phyloP scores from a whole-genome alignment of 371 early-diverging fungal genomes.

The Rhizopus stolonifer region DNA sequence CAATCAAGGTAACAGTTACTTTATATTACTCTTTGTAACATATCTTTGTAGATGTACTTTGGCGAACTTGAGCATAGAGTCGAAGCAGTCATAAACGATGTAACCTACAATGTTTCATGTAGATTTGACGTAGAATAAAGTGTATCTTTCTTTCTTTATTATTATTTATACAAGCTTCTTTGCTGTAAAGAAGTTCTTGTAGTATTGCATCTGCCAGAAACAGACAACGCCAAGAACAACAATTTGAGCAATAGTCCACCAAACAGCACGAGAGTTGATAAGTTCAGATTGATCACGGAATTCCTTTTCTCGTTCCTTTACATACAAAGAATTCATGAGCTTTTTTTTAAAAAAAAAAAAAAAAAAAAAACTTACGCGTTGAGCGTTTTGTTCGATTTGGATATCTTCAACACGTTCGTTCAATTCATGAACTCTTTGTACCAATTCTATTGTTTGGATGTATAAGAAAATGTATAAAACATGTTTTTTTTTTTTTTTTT shows the following conservation, averaged over 20 bases:
- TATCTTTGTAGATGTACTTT: constrained; percentile 52
- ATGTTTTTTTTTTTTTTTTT: constrained; percentile 6
- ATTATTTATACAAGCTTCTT: constrained; percentile 86
- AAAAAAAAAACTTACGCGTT: constrained; percentile 64
- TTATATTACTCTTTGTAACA: not conserved
- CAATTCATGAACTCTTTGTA: constrained; percentile 73
- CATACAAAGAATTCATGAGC: not conserved
- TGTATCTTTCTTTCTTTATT: not conserved
- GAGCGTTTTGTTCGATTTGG: constrained; percentile 86
- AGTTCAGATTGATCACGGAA: constrained; percentile 85
- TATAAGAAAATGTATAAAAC: not conserved
- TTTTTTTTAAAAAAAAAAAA: not conserved
- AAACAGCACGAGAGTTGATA: constrained; percentile 81
- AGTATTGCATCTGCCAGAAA: constrained; percentile 91
- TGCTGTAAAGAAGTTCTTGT: constrained; percentile 89
- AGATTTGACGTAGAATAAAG: constrained; percentile 33
- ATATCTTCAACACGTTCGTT: constrained; percentile 82
- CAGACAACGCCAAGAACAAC: constrained; percentile 78
- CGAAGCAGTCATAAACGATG: constrained; percentile 57
- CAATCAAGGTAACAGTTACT: constrained; percentile 30
- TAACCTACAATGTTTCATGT: constrained; percentile 46
- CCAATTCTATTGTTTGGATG: constrained; percentile 51
- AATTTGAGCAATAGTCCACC: constrained; percentile 88
- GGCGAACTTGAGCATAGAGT: constrained; percentile 62
- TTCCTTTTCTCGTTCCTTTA: constrained; percentile 83